Evolutionary conservation across 345 rosid genomes (phyloP).

Genomic region (Aurinia saxatilis): DNA sequence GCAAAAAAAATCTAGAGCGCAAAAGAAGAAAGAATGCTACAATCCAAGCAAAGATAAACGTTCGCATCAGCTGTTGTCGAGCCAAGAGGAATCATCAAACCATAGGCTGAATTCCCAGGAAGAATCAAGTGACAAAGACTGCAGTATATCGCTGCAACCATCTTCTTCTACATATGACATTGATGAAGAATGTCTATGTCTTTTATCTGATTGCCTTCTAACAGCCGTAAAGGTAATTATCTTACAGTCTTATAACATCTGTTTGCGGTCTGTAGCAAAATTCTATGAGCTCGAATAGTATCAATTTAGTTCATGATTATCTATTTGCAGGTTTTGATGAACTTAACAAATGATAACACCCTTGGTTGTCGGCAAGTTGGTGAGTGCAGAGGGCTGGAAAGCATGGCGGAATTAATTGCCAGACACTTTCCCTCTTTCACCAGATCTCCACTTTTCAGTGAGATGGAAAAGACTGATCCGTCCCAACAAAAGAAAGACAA

Average conservation of each 20-base stretch:
- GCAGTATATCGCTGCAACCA: constrained; percentile 33
- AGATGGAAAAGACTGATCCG: constrained; percentile 32
- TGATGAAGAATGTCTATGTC: constrained; percentile 55
- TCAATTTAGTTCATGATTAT: not conserved
- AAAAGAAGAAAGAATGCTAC: constrained; percentile 28
- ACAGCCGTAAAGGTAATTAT: constrained; percentile 74
- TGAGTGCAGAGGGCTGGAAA: constrained; percentile 77
- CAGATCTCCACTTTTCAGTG: constrained; percentile 32
- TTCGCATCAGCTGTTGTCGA: constrained; percentile 33
- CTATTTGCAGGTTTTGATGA: constrained; percentile 81
- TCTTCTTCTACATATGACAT: constrained; percentile 33
- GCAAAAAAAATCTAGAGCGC: constrained; percentile 37
- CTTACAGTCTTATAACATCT: not conserved
- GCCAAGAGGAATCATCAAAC: constrained; percentile 50
- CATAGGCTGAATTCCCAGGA: constrained; percentile 31
- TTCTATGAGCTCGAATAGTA: not conserved
- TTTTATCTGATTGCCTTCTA: constrained; percentile 84
- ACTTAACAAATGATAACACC: constrained; percentile 87
- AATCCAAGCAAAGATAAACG: constrained; percentile 36
- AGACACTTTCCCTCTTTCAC: constrained; percentile 74
- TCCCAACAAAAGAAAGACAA: constrained; percentile 39
- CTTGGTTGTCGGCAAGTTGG: constrained; percentile 90
- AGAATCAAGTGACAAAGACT: constrained; percentile 37
- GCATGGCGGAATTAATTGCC: constrained; percentile 74
- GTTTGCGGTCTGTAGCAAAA: not conserved